phyloP scores from a whole-genome alignment of 164 flowering plant species.

The Vitis vinifera region DNA sequence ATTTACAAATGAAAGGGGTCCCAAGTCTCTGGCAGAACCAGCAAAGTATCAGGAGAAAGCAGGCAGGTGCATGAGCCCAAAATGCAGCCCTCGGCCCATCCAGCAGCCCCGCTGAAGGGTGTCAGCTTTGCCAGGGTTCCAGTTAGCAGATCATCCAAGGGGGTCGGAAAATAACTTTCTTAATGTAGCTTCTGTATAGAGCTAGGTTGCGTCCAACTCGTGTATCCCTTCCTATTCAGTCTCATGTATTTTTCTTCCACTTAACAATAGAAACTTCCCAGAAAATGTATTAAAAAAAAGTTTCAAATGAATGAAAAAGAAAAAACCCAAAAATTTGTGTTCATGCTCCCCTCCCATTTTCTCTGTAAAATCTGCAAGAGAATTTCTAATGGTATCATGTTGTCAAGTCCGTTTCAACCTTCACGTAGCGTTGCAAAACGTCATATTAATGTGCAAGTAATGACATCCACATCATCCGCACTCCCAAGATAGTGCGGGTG shows the following conservation, averaged over 20 bases:
- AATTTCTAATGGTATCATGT: no score
- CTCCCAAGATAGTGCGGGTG: no score
- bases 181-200: slow-evolving; percentile 34
- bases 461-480: no score
- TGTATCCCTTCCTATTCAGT: slow-evolving; percentile 23
- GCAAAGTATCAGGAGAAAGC: slow-evolving; percentile 54
- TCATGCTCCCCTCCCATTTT: no score
- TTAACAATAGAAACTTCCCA: neutral
- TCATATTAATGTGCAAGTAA: no score
- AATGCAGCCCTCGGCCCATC: slow-evolving; percentile 37
- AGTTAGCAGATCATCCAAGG: neutral
- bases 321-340: no score
- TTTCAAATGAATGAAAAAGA: no score
- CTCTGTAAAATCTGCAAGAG: no score
- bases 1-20: slow-evolving; percentile 23
- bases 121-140: neutral
- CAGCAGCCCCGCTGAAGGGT: slow-evolving; percentile 45
- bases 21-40: slow-evolving; percentile 20
- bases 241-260: slow-evolving; percentile 6
- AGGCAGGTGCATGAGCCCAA: slow-evolving; percentile 39
- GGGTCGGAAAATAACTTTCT: neutral
- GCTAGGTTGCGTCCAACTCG: slow-evolving; percentile 22
- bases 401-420: no score
- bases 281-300: slow-evolving; percentile 15
- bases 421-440: no score